phyloP scores from a whole-genome alignment of 2,329 filamentous ascomycete genomes.

The Colletotrichum cordylinicola region DNA sequence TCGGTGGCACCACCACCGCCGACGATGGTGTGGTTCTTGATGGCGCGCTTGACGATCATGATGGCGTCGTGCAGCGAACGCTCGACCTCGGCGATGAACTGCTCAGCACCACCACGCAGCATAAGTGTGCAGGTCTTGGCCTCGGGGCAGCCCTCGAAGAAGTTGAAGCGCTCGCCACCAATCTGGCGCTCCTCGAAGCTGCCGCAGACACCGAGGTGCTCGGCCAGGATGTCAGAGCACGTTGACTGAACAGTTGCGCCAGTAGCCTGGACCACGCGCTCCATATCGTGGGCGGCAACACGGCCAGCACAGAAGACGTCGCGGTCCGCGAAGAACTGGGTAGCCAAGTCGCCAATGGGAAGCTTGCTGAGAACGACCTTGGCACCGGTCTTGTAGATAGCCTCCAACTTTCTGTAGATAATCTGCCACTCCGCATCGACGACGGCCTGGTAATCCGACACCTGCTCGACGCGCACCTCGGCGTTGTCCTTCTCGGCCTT shows the following conservation, averaged over 20 bases:
- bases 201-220: constrained; percentile 91
- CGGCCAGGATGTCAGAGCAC: constrained; percentile 89
- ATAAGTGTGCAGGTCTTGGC: constrained; percentile 98
- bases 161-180: constrained; percentile 96
- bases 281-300: constrained; percentile 89
- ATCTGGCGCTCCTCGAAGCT: constrained; percentile 96
- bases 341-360: constrained; percentile 95
- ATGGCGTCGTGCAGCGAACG: constrained; percentile 97
- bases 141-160: constrained; percentile 94
- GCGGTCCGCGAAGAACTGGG: constrained; percentile 96
- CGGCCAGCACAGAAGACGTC: constrained; percentile 98
- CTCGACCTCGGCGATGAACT: constrained; percentile 99
- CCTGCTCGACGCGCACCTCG: constrained; percentile 96
- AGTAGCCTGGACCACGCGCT: constrained; percentile 93
- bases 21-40: constrained; percentile 93
- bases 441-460: constrained; percentile 98
- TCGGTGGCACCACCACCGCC: constrained; percentile 93
- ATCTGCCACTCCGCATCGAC: constrained; percentile 99
- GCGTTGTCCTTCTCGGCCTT: constrained; percentile 99
- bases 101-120: constrained; percentile 93
- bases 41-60: constrained; percentile 99
- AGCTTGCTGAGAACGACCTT: constrained; percentile 98
- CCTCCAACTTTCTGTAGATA: constrained; percentile 99
- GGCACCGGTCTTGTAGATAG: constrained; percentile 89
- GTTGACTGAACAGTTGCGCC: constrained; percentile 93